phyloP scores from a whole-genome alignment of 371 early-diverging fungal genomes.

The Scutellospora calospora region DNA sequence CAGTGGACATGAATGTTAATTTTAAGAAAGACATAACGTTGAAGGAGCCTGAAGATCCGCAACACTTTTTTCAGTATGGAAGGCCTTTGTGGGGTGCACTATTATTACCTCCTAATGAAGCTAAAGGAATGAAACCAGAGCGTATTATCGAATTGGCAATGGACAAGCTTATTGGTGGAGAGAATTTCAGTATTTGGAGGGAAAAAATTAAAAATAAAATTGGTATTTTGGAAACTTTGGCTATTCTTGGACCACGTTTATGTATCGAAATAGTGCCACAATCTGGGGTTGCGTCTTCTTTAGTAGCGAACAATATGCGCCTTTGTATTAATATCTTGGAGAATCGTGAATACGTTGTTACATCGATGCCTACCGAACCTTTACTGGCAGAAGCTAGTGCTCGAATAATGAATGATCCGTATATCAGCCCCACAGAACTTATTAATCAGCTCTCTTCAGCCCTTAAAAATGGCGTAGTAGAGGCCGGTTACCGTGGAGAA shows the following conservation, averaged over 20 bases:
- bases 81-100: slow-evolving; percentile 32
- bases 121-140: slow-evolving; percentile 8
- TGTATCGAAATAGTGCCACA: no score
- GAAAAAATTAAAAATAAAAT: neutral
- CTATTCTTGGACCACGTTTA: neutral
- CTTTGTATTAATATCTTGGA: neutral
- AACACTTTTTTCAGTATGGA: slow-evolving; percentile 32
- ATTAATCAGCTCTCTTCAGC: neutral
- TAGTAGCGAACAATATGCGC: neutral
- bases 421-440: neutral
- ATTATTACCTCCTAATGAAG: neutral
- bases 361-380: slow-evolving; percentile 11
- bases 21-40: neutral
- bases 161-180: slow-evolving; percentile 26
- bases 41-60: slow-evolving; percentile 2
- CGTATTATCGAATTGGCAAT: slow-evolving; percentile 27
- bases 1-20: neutral
- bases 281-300: no score
- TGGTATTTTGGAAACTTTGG: neutral
- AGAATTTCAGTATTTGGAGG: neutral
- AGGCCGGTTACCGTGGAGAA: slow-evolving; percentile 25
- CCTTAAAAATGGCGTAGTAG: slow-evolving; percentile 12
- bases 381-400: slow-evolving; percentile 12
- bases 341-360: slow-evolving; percentile 12
- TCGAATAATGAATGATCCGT: slow-evolving; percentile 14